phyloP scores from a whole-genome alignment of 441 rosid species.

The Theobroma grandiflorum region DNA sequence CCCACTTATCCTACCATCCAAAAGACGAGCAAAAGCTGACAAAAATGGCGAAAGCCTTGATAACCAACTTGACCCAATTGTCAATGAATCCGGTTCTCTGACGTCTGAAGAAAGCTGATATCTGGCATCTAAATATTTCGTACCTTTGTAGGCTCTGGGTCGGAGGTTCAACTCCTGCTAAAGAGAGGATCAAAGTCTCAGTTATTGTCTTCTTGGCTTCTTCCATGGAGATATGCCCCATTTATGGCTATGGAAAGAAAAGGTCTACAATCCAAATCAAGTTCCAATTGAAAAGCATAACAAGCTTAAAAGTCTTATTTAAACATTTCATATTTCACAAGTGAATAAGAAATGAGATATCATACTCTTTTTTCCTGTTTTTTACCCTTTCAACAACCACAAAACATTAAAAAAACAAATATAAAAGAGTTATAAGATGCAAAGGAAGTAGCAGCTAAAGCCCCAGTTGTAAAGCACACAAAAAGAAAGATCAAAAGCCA shows the following conservation, averaged over 20 bases:
- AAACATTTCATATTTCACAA: not conserved
- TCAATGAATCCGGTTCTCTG: no score
- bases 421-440: not conserved
- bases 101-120: no score
- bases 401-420: not conserved
- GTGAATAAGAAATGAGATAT: not conserved
- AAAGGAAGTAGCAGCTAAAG: not conserved
- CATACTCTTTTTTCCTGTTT: not conserved
- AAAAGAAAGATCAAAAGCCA: slow-evolving; percentile 24
- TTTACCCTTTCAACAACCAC: not conserved
- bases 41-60: no score
- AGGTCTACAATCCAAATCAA: no score
- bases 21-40: no score
- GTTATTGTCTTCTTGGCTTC: not conserved
- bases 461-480: not conserved
- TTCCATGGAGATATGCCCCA: not conserved
- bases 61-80: no score
- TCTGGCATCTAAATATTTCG: no score
- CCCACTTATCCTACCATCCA: no score
- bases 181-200: no score
- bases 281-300: not conserved
- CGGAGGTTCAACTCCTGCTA: no score
- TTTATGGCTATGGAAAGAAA: no score
- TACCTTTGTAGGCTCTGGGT: no score
- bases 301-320: not conserved